Conservation (phyloP, 768 basidiomycete species). For the Suillus plorans region DNA sequence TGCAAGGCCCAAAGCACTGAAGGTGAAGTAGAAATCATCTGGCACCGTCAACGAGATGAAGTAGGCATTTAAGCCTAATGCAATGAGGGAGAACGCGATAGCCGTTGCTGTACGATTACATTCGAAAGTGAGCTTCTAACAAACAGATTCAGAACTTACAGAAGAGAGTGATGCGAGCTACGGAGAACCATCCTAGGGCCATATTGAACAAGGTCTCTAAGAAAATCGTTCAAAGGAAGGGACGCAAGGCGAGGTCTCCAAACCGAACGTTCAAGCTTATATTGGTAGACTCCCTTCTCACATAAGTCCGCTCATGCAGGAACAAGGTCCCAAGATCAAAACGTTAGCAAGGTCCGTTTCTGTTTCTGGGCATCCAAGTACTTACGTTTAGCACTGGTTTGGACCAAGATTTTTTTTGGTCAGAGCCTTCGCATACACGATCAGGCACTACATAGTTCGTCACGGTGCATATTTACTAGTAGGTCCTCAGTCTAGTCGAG, state of each 20-base stretch:
- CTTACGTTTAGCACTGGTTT: not conserved
- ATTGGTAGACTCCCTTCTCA: not conserved
- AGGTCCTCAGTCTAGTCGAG: too few species aligned
- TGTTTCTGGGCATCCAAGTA: not conserved
- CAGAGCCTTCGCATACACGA: not conserved
- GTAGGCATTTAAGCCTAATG: conserved; percentile 28
- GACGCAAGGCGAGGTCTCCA: not conserved
- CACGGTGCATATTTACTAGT: too few species aligned
- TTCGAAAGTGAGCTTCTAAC: conserved; percentile 6
- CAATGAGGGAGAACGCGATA: conserved; percentile 30
- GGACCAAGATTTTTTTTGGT: not conserved
- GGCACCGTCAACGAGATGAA: conserved; percentile 22
- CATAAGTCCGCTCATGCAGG: not conserved
- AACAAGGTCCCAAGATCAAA: not conserved
- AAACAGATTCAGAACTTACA: conserved; percentile 14
- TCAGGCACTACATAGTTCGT: not conserved
- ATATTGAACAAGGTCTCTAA: conserved; percentile 4
- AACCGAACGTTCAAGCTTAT: not conserved
- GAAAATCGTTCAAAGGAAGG: not conserved
- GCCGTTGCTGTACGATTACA: conserved; percentile 12
- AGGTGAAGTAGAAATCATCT: conserved; percentile 21
- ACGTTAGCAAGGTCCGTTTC: not conserved
- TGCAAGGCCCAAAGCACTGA: conserved; percentile 29
- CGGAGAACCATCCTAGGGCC: not conserved
- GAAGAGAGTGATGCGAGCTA: conserved; percentile 21